Conservation (phyloP, 441 rosid species). For the Dalechampia spathulata region DNA sequence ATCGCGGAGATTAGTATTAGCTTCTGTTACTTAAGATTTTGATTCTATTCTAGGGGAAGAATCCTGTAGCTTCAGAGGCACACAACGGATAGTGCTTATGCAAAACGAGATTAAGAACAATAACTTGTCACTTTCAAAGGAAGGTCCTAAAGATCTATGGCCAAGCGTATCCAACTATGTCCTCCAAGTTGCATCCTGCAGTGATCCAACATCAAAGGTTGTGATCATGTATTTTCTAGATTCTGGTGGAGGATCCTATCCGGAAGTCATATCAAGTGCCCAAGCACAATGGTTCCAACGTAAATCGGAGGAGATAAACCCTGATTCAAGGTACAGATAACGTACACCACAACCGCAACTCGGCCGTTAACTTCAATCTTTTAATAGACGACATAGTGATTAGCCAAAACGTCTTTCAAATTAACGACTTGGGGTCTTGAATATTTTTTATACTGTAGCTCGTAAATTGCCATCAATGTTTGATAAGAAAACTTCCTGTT, state of each 20-base stretch:
- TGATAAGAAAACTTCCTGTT: not conserved
- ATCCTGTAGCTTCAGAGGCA: conserved; percentile 50
- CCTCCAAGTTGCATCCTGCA: conserved; percentile 33
- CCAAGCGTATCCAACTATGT: conserved; percentile 80
- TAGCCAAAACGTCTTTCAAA: not conserved
- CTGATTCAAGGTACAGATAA: conserved; percentile 45
- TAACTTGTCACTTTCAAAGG: conserved; percentile 37
- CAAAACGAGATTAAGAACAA: conserved; percentile 39
- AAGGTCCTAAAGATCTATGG: conserved; percentile 64
- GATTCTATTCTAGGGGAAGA: conserved; percentile 20
- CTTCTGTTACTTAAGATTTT: conserved; percentile 1
- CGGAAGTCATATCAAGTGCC: conserved; percentile 57
- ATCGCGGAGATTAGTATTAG: conserved; percentile 1
- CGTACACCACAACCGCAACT: not conserved
- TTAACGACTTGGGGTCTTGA: not conserved
- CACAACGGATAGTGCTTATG: conserved; percentile 51
- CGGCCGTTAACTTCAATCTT: not conserved
- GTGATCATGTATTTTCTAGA: conserved; percentile 70
- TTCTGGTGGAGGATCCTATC: conserved; percentile 92
- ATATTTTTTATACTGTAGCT: not conserved
- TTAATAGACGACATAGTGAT: not conserved
- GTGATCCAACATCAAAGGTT: conserved; percentile 26
- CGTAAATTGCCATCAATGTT: not conserved
- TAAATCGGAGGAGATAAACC: conserved; percentile 51
- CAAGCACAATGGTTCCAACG: conserved; percentile 71